Conservation (phyloP, 768 basidiomycete species). For the Lepiota venenata region DNA sequence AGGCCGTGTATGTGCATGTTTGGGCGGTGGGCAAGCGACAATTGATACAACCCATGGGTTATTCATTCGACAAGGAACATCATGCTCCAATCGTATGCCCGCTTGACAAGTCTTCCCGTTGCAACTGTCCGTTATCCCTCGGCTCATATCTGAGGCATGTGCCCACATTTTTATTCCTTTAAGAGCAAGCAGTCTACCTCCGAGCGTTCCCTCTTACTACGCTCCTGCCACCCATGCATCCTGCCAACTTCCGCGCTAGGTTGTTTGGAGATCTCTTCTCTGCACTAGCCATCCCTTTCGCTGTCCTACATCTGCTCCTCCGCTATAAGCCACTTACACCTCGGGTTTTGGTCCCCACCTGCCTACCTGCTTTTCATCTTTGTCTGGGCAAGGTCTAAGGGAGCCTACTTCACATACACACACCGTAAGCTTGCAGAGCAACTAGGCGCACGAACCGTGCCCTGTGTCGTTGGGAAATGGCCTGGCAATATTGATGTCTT, state of each 20-base stretch:
- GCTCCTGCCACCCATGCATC: not conserved
- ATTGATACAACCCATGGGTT: slow-evolving; percentile 1
- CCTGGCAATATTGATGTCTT: slow-evolving; percentile 77
- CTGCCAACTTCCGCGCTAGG: slow-evolving; percentile 14
- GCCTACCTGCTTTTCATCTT: slow-evolving; percentile 39
- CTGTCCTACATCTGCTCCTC: slow-evolving; percentile 17
- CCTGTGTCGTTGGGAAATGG: slow-evolving; percentile 64
- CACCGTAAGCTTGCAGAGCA: slow-evolving; percentile 43
- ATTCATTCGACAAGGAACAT: slow-evolving; percentile 10
- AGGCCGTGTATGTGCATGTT: slow-evolving; percentile 5
- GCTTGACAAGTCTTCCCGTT: slow-evolving; percentile 10
- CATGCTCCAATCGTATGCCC: slow-evolving; percentile 8
- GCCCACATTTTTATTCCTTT: not conserved
- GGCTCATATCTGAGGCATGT: slow-evolving; percentile 1
- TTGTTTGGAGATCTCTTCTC: slow-evolving; percentile 10
- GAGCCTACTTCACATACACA: slow-evolving; percentile 27
- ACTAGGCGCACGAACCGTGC: slow-evolving; percentile 50
- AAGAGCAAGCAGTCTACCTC: not conserved
- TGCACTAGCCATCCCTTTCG: slow-evolving; percentile 11
- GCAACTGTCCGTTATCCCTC: not conserved
- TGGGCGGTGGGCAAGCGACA: not conserved
- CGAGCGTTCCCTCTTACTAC: no score
- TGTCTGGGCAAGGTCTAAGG: slow-evolving; percentile 33
- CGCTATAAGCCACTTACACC: slow-evolving; percentile 22
- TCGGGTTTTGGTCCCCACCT: slow-evolving; percentile 35